These are phyloP conservation scores for Mucor piriformis DNA, from an alignment of 371 early-diverging fungal genomes.

Conservation along the genomic window DNA sequence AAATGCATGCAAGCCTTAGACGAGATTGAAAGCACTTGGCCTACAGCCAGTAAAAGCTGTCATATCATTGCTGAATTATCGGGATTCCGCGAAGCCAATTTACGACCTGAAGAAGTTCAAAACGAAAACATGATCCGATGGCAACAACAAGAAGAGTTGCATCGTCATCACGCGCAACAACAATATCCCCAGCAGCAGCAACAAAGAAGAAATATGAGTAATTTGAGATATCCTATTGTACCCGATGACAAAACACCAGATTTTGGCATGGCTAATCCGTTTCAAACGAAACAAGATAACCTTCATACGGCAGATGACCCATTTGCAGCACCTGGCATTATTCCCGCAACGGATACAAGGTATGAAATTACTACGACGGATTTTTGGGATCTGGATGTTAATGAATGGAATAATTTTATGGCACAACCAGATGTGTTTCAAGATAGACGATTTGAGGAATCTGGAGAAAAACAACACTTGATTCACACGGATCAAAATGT, in stretches of 20 bases:
- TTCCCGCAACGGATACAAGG: slow-evolving; percentile 19
- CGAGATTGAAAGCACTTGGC: slow-evolving; percentile 44
- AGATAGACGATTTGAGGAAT: slow-evolving; percentile 10
- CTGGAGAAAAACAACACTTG: slow-evolving; percentile 25
- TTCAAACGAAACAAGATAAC: not conserved
- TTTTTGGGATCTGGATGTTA: slow-evolving; percentile 28
- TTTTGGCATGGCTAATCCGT: not conserved
- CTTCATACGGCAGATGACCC: slow-evolving; percentile 14
- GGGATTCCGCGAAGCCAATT: slow-evolving; percentile 34
- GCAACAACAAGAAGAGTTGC: not conserved
- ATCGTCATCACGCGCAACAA: not conserved
- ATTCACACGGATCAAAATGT: slow-evolving; percentile 43
- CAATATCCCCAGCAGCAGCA: not conserved
- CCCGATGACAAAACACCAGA: not conserved
- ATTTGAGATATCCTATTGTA: slow-evolving; percentile 9
- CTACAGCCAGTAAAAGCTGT: slow-evolving; percentile 36
- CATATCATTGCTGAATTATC: slow-evolving; percentile 51
- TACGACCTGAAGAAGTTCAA: slow-evolving; percentile 2
- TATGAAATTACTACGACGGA: slow-evolving; percentile 14
- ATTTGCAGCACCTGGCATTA: slow-evolving; percentile 38
- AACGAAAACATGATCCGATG: not conserved
- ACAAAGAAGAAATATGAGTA: slow-evolving; percentile 11
- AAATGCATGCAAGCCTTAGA: slow-evolving; percentile 42
- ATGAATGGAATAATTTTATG: slow-evolving; percentile 34
- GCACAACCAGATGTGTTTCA: not conserved